Evolutionary conservation across 805 yeast genomes (phyloP), one percentile per base, ranked within the genome.

Genomic region (Ogataea ganodermae): DNA sequence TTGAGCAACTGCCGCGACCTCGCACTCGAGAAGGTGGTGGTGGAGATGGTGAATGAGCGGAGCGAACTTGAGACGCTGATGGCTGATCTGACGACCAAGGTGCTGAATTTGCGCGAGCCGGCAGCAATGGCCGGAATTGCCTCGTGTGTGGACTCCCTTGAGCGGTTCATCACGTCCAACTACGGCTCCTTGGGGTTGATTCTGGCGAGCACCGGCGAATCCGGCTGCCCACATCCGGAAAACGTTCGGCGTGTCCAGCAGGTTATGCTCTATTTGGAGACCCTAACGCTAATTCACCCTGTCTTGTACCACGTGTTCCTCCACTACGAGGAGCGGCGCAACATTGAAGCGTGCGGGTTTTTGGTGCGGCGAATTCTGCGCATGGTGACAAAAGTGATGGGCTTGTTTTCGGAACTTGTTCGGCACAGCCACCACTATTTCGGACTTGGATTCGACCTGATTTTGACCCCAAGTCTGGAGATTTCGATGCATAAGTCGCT

Each of bases 261-360:
- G 18, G 49, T 63, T 6, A 27, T 51, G 6, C 51, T 56, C 4
- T 68, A 59, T 39, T 45, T 58, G 13, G 60, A 61, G 28, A 48
- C 67, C 8, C 54, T 58, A 26, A 61, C 73, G 2, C 65, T 75
- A 49, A 54, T 70, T 20, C 62, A 72, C 39, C 62, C 78, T 3
- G 52, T 75, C 4, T 70, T 69, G 41, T 72, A 68, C 48, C 74
- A 75, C 49, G 58, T 78, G n/a, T 69, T 70, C 50, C 52, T 74
- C 22, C 60, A 66, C 43, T 76, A 69, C 45, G 75, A 75, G 33
- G 43, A 42, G 28, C 39, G 51, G 13, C 62, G 61, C n/a, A 66
- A 73, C 53, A 37, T 49, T 9, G 57, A 61, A 12, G 66, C 73
- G 23, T 66, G 75, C 0, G 71, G 62, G 43, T 72, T 62, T 49